Evolutionary conservation across 805 yeast species (phyloP), one percentile per base, ranked within the genome.

Genomic region (Babjeviella inositovora): DNA sequence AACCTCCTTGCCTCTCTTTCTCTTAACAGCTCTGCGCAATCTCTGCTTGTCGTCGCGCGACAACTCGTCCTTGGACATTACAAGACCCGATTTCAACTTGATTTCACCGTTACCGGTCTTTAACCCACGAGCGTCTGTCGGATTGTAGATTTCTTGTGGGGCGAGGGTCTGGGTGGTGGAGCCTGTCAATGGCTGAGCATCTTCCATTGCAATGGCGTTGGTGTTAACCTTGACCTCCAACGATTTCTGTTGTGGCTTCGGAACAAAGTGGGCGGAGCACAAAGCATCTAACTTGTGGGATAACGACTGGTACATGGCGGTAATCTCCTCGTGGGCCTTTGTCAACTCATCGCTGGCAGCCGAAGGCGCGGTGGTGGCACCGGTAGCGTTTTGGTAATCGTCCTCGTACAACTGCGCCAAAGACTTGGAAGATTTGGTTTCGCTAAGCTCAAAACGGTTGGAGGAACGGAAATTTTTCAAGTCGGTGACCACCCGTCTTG

Each of bases 221-320:
- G 79, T 61, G 27, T 85, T 76, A 18, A 84, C 81, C 43, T 76
- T 81, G 40, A 90, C 72, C 28, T 79, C 84, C 31, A 87, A 53
- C 12, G 73, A 52, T 36, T 80, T 76, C 44, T 79, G 73, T 18
- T 79, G 70, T 10, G 94, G 93, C 47, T 76, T 80, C 24, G 98
- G 98, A 30, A 84, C 65, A 53, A 76, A 90, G 44, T 84, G 92
- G 32, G 95, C 93, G n/a, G 96, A 84, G 23, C 92, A 70, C 27
- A 87, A 57, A 5, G 95, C 71, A 46, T 90, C 97, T 23, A 87
- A 63, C 35, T 75, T 76, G 38, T 75, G 70, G 23, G 63, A 59
- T 17, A 87, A 54, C 8, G 53, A 53, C 21, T 62, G 60, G 40
- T 68, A 84, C 28, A 87, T 40, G 17, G 60, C 70, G 9, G 62